Percentiles rank a stretch among this genome's conserved stretches.
phyloP scores from a whole-genome alignment of 2,329 filamentous ascomycete genomes.

The Falciphora oryzae region DNA sequence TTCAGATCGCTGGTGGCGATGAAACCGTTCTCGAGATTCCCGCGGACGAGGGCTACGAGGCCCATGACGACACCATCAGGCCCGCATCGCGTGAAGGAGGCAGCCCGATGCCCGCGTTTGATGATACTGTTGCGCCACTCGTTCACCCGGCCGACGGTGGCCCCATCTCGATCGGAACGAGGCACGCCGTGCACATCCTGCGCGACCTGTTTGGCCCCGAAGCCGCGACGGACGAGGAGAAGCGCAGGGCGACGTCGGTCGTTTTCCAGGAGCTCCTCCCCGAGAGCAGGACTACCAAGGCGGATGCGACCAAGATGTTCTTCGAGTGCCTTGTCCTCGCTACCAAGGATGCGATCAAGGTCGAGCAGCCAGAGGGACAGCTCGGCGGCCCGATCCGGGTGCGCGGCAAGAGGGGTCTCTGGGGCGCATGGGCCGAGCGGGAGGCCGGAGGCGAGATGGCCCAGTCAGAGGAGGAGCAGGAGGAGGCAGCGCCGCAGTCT shows the following conservation, averaged over 20 bases:
- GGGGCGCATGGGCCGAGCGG: slow-evolving; percentile 91
- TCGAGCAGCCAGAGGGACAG: slow-evolving; percentile 70
- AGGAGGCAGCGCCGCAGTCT: not conserved
- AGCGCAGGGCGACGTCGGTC: slow-evolving; percentile 70
- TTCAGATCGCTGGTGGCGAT: slow-evolving; percentile 50
- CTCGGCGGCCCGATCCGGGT: slow-evolving; percentile 79
- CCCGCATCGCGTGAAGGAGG: slow-evolving; percentile 30
- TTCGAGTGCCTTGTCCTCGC: slow-evolving; percentile 94
- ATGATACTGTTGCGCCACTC: slow-evolving; percentile 70
- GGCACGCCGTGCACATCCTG: slow-evolving; percentile 91
- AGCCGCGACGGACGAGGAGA: slow-evolving; percentile 60
- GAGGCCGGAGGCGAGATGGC: slow-evolving; percentile 55
- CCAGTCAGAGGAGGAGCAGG: slow-evolving; percentile 5
- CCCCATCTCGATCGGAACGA: slow-evolving; percentile 83
- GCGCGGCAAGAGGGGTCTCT: slow-evolving; percentile 87
- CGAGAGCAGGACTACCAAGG: slow-evolving; percentile 71
- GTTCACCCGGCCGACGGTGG: slow-evolving; percentile 80
- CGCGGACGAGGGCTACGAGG: slow-evolving; percentile 46
- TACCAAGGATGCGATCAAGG: slow-evolving; percentile 96
- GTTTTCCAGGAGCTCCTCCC: slow-evolving; percentile 90
- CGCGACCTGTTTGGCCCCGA: slow-evolving; percentile 79
- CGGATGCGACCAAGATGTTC: slow-evolving; percentile 98
- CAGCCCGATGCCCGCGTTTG: slow-evolving; percentile 57
- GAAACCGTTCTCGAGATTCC: slow-evolving; percentile 61
- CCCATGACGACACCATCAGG: slow-evolving; percentile 40